Evolutionary conservation across 768 basidiomycete genomes (phyloP).

Genomic region (Naganishia friedmannii): DNA sequence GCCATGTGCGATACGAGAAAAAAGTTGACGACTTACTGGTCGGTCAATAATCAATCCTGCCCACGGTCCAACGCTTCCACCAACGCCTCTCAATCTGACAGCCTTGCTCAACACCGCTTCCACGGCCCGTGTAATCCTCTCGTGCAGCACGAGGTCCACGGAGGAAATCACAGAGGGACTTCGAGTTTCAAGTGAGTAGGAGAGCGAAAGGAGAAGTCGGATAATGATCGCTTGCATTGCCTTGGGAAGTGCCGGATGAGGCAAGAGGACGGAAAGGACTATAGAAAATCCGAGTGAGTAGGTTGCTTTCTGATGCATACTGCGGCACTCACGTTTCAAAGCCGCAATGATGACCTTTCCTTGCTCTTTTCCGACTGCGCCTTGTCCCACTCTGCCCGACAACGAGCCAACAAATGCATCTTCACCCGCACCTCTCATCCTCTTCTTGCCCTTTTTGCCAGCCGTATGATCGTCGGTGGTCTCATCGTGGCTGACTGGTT

Average conservation of each 20-base stretch:
- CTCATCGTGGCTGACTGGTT: constrained; percentile 24
- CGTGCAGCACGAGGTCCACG: constrained; percentile 15
- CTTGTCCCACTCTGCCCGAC: constrained; percentile 40
- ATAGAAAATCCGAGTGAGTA: neutral
- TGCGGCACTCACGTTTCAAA: constrained; percentile 30
- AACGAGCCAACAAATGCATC: constrained; percentile 46
- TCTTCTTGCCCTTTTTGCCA: constrained; percentile 48
- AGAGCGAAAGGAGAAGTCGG: constrained; percentile 29
- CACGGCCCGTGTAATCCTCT: constrained; percentile 28
- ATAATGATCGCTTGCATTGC: constrained; percentile 28
- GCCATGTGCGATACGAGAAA: neutral
- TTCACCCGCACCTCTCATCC: constrained; percentile 44
- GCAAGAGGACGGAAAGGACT: constrained; percentile 25
- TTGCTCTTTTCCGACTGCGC: constrained; percentile 28
- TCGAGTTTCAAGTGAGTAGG: constrained; percentile 15
- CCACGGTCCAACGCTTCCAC: constrained; percentile 42
- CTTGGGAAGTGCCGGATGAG: constrained; percentile 39
- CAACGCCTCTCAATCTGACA: constrained; percentile 35
- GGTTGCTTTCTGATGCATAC: neutral
- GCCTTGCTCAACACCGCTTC: constrained; percentile 38
- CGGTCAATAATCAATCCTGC: constrained; percentile 38
- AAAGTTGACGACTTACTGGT: constrained; percentile 5
- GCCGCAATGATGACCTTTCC: constrained; percentile 23
- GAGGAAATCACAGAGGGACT: constrained; percentile 18
- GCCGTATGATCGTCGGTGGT: neutral